Evolutionary conservation across 2,329 filamentous ascomycete species (phyloP).

Genomic region (Talaromyces sp.): DNA sequence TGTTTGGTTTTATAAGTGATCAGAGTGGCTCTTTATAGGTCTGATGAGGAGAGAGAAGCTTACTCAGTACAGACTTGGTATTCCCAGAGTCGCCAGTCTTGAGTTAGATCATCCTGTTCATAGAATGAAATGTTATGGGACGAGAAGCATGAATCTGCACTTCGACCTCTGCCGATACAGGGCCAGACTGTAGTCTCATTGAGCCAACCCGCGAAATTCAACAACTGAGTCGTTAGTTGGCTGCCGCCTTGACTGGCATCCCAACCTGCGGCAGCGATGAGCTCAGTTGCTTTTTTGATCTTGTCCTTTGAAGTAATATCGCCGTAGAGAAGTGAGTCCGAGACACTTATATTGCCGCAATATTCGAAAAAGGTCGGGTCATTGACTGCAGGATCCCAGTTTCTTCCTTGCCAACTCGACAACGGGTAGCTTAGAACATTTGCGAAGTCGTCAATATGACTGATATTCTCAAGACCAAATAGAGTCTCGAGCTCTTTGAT

Average conservation of each 20-base stretch:
- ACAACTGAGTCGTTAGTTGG: constrained; percentile 47
- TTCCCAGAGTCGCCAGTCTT: constrained; percentile 52
- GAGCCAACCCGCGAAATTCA: constrained; percentile 58
- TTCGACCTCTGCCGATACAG: constrained; percentile 35
- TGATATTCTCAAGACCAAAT: constrained; percentile 30
- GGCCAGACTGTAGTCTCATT: constrained; percentile 42
- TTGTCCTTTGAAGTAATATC: constrained; percentile 31
- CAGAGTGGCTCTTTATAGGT: neutral
- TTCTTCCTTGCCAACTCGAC: constrained; percentile 52
- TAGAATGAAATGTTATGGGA: constrained; percentile 48
- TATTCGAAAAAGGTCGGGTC: constrained; percentile 50
- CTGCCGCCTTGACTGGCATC: constrained; percentile 31
- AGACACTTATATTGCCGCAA: constrained; percentile 56
- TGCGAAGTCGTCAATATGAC: constrained; percentile 53
- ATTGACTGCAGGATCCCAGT: constrained; percentile 58
- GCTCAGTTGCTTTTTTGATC: constrained; percentile 39
- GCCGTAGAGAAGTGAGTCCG: constrained; percentile 43
- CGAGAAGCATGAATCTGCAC: constrained; percentile 53
- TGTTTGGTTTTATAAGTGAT: constrained; percentile 22
- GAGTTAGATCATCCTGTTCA: constrained; percentile 41
- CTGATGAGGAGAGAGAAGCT: neutral
- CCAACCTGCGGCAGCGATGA: constrained; percentile 51
- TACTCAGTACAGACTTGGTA: constrained; percentile 55
- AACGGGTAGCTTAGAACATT: constrained; percentile 43
- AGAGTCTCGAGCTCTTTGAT: constrained; percentile 48